Evolutionary conservation across 2,329 filamentous ascomycete genomes (phyloP).

Genomic region (Pseudopithomyces chartarum): DNA sequence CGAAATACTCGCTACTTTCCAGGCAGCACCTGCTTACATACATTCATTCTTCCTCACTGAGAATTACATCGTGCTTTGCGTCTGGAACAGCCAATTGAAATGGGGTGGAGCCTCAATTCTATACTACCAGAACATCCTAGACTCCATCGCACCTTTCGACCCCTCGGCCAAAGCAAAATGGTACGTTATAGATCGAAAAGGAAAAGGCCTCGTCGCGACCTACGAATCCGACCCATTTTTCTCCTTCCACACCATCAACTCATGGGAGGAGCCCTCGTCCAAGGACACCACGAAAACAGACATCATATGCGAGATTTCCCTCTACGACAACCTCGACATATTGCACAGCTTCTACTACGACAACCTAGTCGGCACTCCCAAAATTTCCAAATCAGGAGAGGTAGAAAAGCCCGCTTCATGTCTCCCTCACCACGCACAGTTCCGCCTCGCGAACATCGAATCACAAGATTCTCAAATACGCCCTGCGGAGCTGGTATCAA

Average conservation of each 20-base stretch:
- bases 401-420: conserved; percentile 31
- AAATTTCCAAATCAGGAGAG: conserved; percentile 21
- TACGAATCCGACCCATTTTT: conserved; percentile 74
- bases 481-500: conserved; percentile 52
- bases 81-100: conserved; percentile 69
- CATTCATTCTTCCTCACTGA: conserved; percentile 79
- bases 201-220: conserved; percentile 68
- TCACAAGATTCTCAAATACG: conserved; percentile 23
- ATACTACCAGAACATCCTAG: conserved; percentile 70
- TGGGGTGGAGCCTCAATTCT: conserved; percentile 64
- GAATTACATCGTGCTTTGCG: conserved; percentile 72
- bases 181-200: conserved; percentile 74
- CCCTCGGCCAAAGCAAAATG: conserved; percentile 63
- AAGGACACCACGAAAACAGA: conserved; percentile 49
- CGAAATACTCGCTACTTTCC: conserved; percentile 71
- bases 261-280: conserved; percentile 66
- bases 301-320: conserved; percentile 68
- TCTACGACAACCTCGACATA: conserved; percentile 68
- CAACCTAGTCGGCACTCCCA: conserved; percentile 26
- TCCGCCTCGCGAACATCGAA: conserved; percentile 42
- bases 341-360: conserved; percentile 70
- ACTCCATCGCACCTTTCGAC: conserved; percentile 70
- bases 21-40: conserved; percentile 69
- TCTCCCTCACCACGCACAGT: conserved; percentile 36
- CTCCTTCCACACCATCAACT: conserved; percentile 80